phyloP scores from a whole-genome alignment of 2,329 filamentous ascomycete genomes.

The Clathrospora elynae region DNA sequence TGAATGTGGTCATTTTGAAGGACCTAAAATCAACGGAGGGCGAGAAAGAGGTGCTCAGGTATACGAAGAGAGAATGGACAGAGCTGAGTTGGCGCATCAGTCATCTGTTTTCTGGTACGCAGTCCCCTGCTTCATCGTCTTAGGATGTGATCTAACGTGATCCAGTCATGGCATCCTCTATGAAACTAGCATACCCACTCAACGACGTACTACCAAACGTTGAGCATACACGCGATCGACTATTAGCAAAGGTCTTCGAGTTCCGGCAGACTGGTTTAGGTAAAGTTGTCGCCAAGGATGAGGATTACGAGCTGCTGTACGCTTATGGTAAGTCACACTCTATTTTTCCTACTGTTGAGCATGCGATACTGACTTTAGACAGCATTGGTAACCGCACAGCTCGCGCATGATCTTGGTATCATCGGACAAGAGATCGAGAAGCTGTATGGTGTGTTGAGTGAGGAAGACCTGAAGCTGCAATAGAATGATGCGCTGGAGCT shows the following conservation, averaged over 20 bases:
- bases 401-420: constrained; percentile 61
- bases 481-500: constrained; percentile 17
- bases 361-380: constrained; percentile 14
- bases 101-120: constrained; percentile 71
- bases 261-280: constrained; percentile 73
- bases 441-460: constrained; percentile 65
- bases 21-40: constrained; percentile 76
- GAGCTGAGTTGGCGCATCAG: constrained; percentile 87
- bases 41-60: constrained; percentile 78
- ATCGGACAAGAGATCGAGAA: constrained; percentile 62
- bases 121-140: neutral
- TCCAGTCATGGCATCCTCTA: constrained; percentile 80
- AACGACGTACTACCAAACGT: constrained; percentile 87
- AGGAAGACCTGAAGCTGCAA: constrained; percentile 63
- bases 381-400: constrained; percentile 67
- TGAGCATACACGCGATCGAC: constrained; percentile 75
- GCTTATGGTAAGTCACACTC: constrained; percentile 69
- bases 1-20: constrained; percentile 89
- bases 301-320: constrained; percentile 90
- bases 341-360: neutral
- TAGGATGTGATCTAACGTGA: constrained; percentile 17
- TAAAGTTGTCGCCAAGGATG: constrained; percentile 63
- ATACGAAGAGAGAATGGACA: constrained; percentile 77
- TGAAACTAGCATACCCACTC: constrained; percentile 93
- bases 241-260: constrained; percentile 85